Evolutionary conservation across 2,329 filamentous ascomycete genomes (phyloP), one percentile per base, ranked within the genome.

Genomic region (Aotearoamyces nothofagi): DNA sequence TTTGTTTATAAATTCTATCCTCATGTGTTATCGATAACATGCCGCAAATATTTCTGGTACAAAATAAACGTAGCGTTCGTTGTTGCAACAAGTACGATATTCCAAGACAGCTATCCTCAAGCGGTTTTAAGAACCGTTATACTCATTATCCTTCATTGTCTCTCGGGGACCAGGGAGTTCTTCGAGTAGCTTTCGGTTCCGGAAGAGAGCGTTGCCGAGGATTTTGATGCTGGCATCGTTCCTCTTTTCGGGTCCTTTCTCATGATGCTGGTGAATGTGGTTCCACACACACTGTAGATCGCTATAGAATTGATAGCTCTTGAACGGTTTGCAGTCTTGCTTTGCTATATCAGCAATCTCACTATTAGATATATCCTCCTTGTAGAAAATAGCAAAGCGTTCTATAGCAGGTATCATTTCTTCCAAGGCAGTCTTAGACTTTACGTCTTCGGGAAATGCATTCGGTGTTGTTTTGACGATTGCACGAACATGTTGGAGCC

Each of bases 401-500:
- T 25, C 1, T 11, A 32, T 11, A 9, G 34, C 17, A 22, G 12
- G 16, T 12, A 9, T 9, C 10, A 26, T 10, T 4, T 26, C 24
- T 12, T 26, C 9, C 9, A 15, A 12, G 9, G 24, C 4, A 5
- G 4, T 14, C 9, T 26, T 10, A 15, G 15, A 26, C 10, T 26
- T 4, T 4, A 10, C 11, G 14, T 26, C 9, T 26, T n/a, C 10
- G 11, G 24, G 14, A 5, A 26, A 12, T 5, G 24, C 10, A 3
- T 26, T 10, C 14, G 24, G 11, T n/a, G n/a, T n/a, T 14, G 9
- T 14, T 4, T 3, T 26, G 5, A 32, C 20, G 15, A 38, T 19
- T 5, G 30, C 19, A 17, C 25, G 30, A 17, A 30, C 11, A 27
- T 52, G 49, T 7, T 41, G 19, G 9, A 39, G 20, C 47, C 49